Conservation (phyloP, 2,329 filamentous ascomycete species). For the Boeremia lycopersici region DNA sequence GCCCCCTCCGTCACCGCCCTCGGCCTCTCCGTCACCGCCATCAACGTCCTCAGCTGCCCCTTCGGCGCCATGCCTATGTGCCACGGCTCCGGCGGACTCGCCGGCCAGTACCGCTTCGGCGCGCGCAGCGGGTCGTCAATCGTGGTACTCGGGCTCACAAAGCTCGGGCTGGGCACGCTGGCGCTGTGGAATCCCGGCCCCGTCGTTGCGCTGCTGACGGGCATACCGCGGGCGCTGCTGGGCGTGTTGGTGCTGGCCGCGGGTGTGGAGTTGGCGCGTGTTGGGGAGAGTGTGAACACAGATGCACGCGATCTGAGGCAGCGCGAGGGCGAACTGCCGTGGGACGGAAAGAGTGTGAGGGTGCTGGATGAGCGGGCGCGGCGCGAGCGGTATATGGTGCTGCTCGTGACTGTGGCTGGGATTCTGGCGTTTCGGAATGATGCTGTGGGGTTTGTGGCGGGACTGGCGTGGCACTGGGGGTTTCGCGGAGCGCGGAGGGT, state of each 20-base stretch:
- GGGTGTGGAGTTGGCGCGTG: constrained; percentile 84
- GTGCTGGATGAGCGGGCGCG: constrained; percentile 70
- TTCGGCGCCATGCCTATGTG: constrained; percentile 96
- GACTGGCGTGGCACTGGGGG: constrained; percentile 77
- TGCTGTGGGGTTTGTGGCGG: constrained; percentile 82
- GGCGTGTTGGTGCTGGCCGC: constrained; percentile 90
- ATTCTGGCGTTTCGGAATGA: constrained; percentile 89
- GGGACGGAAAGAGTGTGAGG: constrained; percentile 54
- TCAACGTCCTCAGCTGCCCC: constrained; percentile 88
- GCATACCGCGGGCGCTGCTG: constrained; percentile 77
- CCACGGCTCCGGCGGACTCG: constrained; percentile 88
- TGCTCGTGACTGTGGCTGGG: constrained; percentile 84
- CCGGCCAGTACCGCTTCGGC: constrained; percentile 89
- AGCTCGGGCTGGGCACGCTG: constrained; percentile 73
- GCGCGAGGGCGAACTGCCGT: constrained; percentile 34
- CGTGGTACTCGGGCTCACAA: constrained; percentile 76
- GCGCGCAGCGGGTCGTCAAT: constrained; percentile 86
- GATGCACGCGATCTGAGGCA: constrained; percentile 64
- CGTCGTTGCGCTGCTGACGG: constrained; percentile 71
- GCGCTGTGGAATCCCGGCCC: constrained; percentile 68
- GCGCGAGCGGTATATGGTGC: constrained; percentile 80
- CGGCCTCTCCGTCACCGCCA: constrained; percentile 78
- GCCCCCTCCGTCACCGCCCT: constrained; percentile 76
- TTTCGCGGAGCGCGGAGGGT: constrained; percentile 52
- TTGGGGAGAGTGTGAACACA: constrained; percentile 83